phyloP scores from a whole-genome alignment of 1,284 basidiomycete species.

The Pseudozyma hubeiensis region DNA sequence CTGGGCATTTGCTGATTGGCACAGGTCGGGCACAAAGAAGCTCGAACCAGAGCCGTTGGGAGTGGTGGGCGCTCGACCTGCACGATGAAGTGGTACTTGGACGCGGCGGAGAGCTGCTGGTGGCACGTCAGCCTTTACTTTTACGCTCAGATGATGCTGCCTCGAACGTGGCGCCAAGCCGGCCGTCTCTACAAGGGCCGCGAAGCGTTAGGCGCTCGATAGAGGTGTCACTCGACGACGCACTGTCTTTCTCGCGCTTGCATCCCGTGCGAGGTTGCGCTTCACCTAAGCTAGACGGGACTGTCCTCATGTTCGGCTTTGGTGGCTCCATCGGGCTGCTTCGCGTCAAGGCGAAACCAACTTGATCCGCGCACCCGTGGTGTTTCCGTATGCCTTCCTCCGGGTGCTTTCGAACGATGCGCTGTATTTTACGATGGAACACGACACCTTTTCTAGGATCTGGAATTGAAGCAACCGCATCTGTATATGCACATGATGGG shows the following conservation, averaged over 20 bases:
- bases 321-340: slow-evolving; percentile 34
- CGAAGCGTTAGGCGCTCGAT: slow-evolving; percentile 7
- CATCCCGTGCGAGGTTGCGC: slow-evolving; percentile 26
- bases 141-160: slow-evolving; percentile 5
- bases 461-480: background rate
- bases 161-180: background rate
- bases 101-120: slow-evolving; percentile 43
- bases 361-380: background rate
- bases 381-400: too few species aligned
- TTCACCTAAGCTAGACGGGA: slow-evolving; percentile 9
- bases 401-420: slow-evolving; percentile 6
- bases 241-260: slow-evolving; percentile 40
- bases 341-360: slow-evolving; percentile 6
- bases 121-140: slow-evolving; percentile 26
- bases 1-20: slow-evolving; percentile 16
- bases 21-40: slow-evolving; percentile 27
- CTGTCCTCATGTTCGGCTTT: slow-evolving; percentile 35
- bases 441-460: background rate
- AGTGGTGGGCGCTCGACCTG: slow-evolving; percentile 46
- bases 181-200: slow-evolving; percentile 12
- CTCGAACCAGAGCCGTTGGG: slow-evolving; percentile 29
- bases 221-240: slow-evolving; percentile 20
- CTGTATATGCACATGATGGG: background rate
- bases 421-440: slow-evolving; percentile 1
- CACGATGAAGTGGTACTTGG: slow-evolving; percentile 37